Conservation (phyloP, 306 rosid genomes). For the Chamaecrista fasciculata region DNA sequence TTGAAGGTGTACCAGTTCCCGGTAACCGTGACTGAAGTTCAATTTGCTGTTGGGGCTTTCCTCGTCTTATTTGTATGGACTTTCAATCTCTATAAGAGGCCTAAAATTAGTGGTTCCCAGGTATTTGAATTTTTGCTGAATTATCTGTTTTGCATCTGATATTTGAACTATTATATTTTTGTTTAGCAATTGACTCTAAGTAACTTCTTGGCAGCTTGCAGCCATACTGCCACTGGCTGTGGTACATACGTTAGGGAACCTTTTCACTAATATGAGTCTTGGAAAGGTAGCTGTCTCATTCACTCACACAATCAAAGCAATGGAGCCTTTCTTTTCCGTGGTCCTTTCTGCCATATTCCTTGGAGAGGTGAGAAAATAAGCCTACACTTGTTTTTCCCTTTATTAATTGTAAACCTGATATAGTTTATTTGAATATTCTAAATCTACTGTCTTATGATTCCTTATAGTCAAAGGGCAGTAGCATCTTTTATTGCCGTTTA, state of each 20-base stretch:
- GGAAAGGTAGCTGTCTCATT: constrained; percentile 98
- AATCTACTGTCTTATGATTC: not conserved
- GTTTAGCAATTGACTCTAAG: constrained; percentile 13
- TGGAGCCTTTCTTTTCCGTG: constrained; percentile 97
- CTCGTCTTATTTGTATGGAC: constrained; percentile 81
- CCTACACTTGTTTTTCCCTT: not conserved
- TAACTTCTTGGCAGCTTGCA: constrained; percentile 57
- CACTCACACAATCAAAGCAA: constrained; percentile 97
- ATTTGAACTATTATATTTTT: not conserved
- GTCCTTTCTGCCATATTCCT: constrained; percentile 91
- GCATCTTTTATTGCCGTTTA: not conserved
- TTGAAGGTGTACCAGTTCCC: constrained; percentile 81
- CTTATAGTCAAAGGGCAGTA: not conserved
- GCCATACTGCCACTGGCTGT: constrained; percentile 77
- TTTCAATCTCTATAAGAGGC: constrained; percentile 79
- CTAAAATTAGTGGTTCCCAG: constrained; percentile 68
- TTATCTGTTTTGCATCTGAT: not conserved
- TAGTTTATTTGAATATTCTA: constrained; percentile 1
- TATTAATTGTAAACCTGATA: not conserved
- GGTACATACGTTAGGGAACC: constrained; percentile 90
- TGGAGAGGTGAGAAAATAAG: constrained; percentile 70
- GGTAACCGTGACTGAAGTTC: constrained; percentile 61
- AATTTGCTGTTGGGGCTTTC: constrained; percentile 75
- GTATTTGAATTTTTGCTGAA: constrained; percentile 38
- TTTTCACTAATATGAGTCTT: constrained; percentile 98